Evolutionary conservation across 2,329 filamentous ascomycete species (phyloP).

Genomic region (Alternaria consortialis): DNA sequence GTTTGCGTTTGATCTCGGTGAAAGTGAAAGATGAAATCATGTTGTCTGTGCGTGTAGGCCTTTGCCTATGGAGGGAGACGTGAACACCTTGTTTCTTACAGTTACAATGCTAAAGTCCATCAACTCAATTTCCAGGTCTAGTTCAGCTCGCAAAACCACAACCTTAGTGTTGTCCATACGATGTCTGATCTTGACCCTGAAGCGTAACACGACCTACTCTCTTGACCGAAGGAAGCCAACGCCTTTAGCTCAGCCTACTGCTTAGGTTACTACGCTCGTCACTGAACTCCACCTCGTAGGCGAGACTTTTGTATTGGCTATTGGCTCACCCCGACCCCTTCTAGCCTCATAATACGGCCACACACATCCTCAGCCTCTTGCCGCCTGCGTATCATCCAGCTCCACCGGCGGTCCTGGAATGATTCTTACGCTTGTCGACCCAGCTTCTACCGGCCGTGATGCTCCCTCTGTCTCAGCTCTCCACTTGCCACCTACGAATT

Average conservation of each 20-base stretch:
- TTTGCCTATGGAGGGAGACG: not conserved
- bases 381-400: not conserved
- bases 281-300: too few species aligned
- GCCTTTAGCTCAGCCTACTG: too few species aligned
- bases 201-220: too few species aligned
- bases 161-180: too few species aligned
- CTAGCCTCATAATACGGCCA: too few species aligned
- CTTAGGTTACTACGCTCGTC: too few species aligned
- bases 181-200: too few species aligned
- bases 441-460: not conserved
- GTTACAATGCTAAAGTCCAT: not conserved
- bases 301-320: not conserved
- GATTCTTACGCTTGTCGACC: not conserved
- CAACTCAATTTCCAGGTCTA: not conserved
- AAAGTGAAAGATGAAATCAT: constrained; percentile 1
- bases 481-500: not conserved
- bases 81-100: not conserved
- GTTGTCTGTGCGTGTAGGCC: not conserved
- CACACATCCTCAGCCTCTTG: not conserved
- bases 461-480: not conserved
- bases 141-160: not conserved
- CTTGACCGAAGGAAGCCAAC: too few species aligned
- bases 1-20: not conserved
- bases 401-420: not conserved
- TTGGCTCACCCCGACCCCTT: not conserved